Evolutionary conservation across 495 filamentous ascomycete species (phyloP).

Genomic region (Lentithecium fluviatile): DNA sequence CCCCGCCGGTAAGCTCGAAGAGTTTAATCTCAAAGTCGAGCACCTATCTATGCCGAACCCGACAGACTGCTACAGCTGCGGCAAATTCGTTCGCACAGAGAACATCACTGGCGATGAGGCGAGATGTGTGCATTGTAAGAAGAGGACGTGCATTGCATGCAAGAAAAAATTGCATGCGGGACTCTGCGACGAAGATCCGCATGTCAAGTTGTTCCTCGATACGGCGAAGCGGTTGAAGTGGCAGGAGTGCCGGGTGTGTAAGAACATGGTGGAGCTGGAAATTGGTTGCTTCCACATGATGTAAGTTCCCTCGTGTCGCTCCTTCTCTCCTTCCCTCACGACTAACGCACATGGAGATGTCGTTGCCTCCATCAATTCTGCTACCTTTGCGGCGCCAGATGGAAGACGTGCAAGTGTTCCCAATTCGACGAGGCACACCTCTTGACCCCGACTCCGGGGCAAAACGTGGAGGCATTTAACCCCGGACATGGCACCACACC

Average conservation of each 20-base stretch:
- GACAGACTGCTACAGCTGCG: constrained; percentile 15
- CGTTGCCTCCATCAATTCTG: constrained; percentile 23
- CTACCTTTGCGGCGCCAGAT: constrained; percentile 15
- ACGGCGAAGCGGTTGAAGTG: constrained; percentile 11
- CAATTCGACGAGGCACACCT: constrained; percentile 5
- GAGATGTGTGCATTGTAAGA: constrained; percentile 4
- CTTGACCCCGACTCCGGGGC: too few relatives aligned
- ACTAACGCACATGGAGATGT: constrained; percentile 2
- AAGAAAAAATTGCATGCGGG: constrained; percentile 13
- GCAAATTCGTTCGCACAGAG: constrained; percentile 6
- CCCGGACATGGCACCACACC: too few relatives aligned
- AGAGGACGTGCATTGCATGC: constrained; percentile 15
- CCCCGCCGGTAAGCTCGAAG: neutral
- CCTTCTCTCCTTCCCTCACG: neutral
- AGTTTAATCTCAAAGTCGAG: constrained; percentile 17
- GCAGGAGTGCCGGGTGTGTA: constrained; percentile 16
- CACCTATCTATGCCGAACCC: constrained; percentile 24
- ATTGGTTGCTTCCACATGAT: constrained; percentile 21
- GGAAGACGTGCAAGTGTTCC: constrained; percentile 18
- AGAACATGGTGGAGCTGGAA: constrained; percentile 21
- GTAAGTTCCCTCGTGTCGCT: neutral
- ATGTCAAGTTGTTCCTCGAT: constrained; percentile 4
- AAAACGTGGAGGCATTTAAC: too few relatives aligned
- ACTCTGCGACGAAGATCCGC: constrained; percentile 15
- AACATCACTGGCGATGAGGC: constrained; percentile 3